These are phyloP conservation scores for Dalbergia cultrata DNA, from an alignment of 306 rosid species.

Conservation along the genomic window DNA sequence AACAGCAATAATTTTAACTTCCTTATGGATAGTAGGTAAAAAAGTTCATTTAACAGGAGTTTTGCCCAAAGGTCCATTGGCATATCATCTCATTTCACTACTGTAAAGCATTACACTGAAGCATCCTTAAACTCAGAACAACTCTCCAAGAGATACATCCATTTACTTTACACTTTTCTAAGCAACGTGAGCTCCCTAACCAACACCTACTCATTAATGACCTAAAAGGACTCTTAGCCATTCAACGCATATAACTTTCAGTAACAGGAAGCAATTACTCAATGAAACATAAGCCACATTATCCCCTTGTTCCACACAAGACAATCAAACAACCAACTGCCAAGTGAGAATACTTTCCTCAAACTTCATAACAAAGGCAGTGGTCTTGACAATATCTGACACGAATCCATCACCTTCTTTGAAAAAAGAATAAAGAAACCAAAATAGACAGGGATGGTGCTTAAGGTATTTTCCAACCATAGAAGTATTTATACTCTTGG, in stretches of 20 bases:
- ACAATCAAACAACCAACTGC: constrained; percentile 7
- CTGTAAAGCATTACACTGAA: background rate
- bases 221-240: background rate
- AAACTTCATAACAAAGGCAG: background rate
- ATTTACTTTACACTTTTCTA: background rate
- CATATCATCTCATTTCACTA: background rate
- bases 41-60: background rate
- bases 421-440: background rate
- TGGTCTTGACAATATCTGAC: background rate
- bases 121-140: constrained; percentile 1
- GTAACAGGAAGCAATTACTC: background rate
- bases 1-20: background rate
- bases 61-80: background rate
- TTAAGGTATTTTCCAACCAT: background rate
- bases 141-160: background rate
- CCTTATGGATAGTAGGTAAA: background rate
- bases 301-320: constrained; percentile 1
- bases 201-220: background rate
- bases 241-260: background rate
- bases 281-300: constrained; percentile 17
- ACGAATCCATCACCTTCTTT: constrained; percentile 15
- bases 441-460: background rate
- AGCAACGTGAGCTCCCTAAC: background rate
- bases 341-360: constrained; percentile 1
- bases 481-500: background rate